phyloP scores from a whole-genome alignment of 139 green algal species.

The Deuterostichococcus epilithicus region DNA sequence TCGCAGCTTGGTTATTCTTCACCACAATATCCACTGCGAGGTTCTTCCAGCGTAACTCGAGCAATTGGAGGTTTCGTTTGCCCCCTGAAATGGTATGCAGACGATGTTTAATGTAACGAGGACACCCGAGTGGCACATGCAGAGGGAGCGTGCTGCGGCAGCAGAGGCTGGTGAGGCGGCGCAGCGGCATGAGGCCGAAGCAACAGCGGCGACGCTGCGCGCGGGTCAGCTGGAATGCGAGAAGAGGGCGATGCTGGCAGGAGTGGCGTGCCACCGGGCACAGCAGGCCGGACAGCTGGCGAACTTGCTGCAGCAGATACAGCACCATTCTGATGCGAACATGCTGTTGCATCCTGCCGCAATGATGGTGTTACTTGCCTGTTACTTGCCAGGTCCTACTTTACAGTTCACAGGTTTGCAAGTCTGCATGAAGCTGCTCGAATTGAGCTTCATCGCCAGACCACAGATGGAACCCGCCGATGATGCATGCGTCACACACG shows the following conservation, averaged over 20 bases:
- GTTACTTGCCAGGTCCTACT: too few species aligned
- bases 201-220: slow-evolving; percentile 9
- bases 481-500: too few species aligned
- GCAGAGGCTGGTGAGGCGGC: slow-evolving; percentile 5
- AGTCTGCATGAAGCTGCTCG: too few species aligned
- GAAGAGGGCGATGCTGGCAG: slow-evolving; percentile 56
- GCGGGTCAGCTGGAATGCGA: slow-evolving; percentile 60
- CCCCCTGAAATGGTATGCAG: neutral
- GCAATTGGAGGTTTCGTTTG: neutral
- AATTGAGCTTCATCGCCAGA: too few species aligned
- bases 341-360: too few species aligned
- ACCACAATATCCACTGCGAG: neutral
- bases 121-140: neutral
- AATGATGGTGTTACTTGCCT: too few species aligned
- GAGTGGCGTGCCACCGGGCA: slow-evolving; percentile 55
- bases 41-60: neutral
- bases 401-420: too few species aligned
- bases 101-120: neutral
- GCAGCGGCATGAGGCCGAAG: slow-evolving; percentile 22
- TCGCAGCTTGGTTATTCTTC: neutral
- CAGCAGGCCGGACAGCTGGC: slow-evolving; percentile 49
- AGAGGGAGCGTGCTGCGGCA: slow-evolving; percentile 3
- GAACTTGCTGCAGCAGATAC: slow-evolving; percentile 35
- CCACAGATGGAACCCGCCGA: too few species aligned
- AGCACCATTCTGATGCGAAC: too few species aligned